Evolutionary conservation across 2,329 filamentous ascomycete species (phyloP).

Genomic region (Blumeria graminis): DNA sequence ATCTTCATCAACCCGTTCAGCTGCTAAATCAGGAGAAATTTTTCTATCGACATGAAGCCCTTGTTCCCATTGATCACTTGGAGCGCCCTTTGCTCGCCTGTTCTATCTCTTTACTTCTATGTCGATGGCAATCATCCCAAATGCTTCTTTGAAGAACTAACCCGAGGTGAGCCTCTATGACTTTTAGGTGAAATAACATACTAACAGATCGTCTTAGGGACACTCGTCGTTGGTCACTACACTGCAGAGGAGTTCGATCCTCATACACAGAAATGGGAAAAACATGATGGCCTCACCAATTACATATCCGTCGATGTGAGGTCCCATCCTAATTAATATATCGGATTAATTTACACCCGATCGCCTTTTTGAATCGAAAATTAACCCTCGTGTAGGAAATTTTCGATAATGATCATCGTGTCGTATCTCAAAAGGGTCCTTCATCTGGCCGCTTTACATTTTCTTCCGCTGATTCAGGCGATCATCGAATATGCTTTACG

Average conservation of each 20-base stretch:
- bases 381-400: slow-evolving; percentile 32
- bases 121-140: slow-evolving; percentile 67
- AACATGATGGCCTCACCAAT: slow-evolving; percentile 55
- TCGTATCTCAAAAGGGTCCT: slow-evolving; percentile 64
- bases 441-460: slow-evolving; percentile 77
- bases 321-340: slow-evolving; percentile 2
- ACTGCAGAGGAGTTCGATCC: slow-evolving; percentile 65
- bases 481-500: slow-evolving; percentile 88
- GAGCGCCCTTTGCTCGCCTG: slow-evolving; percentile 30
- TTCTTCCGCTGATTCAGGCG: slow-evolving; percentile 77
- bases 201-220: slow-evolving; percentile 17
- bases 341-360: too few relatives aligned
- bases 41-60: slow-evolving; percentile 24
- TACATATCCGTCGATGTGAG: slow-evolving; percentile 72
- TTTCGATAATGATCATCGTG: slow-evolving; percentile 94
- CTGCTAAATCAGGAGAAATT: too few relatives aligned
- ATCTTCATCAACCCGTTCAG: too few relatives aligned
- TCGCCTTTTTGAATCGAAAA: too few relatives aligned
- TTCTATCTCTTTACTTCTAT: slow-evolving; percentile 85
- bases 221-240: slow-evolving; percentile 84
- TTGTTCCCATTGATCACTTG: slow-evolving; percentile 43
- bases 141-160: slow-evolving; percentile 96
- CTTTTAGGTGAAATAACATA: background rate
- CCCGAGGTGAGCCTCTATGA: slow-evolving; percentile 38
- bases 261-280: slow-evolving; percentile 37